These are phyloP conservation scores for Hysterium pulicare DNA, from an alignment of 2,329 filamentous ascomycete species.

Conservation along the genomic window DNA sequence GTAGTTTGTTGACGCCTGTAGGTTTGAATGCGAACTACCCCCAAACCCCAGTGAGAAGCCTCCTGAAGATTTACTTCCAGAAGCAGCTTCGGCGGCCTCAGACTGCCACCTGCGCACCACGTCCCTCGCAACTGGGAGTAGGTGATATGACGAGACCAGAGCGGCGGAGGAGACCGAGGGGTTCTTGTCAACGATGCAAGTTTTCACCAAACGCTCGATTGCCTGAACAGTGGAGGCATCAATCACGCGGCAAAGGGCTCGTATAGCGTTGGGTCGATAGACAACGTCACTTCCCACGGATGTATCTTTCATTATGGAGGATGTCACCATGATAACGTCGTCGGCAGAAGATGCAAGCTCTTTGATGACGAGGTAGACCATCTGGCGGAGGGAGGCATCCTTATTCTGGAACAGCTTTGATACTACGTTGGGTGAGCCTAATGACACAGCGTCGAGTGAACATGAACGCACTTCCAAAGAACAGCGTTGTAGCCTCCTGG, in stretches of 20 bases:
- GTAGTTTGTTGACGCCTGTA: constrained; percentile 73
- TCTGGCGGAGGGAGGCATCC: constrained; percentile 94
- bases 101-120: constrained; percentile 97
- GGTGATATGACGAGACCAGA: constrained; percentile 94
- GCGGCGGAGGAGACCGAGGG: constrained; percentile 95
- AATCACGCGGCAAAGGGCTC: constrained; percentile 88
- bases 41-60: constrained; percentile 91
- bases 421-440: constrained; percentile 19
- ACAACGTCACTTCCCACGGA: constrained; percentile 91
- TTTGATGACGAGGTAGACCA: constrained; percentile 98
- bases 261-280: constrained; percentile 84
- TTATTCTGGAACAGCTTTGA: constrained; percentile 99
- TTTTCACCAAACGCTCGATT: constrained; percentile 98
- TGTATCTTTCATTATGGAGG: constrained; percentile 99
- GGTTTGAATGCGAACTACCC: constrained; percentile 69
- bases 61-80: constrained; percentile 80
- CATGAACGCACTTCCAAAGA: constrained; percentile 72
- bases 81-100: constrained; percentile 95
- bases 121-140: constrained; percentile 91
- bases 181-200: constrained; percentile 98
- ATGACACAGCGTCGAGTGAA: neutral
- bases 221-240: constrained; percentile 56
- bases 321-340: constrained; percentile 99
- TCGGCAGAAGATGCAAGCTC: constrained; percentile 92
- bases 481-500: constrained; percentile 95